phyloP scores from a whole-genome alignment of 2,329 filamentous ascomycete species.

The Calonectria pauciramosa region DNA sequence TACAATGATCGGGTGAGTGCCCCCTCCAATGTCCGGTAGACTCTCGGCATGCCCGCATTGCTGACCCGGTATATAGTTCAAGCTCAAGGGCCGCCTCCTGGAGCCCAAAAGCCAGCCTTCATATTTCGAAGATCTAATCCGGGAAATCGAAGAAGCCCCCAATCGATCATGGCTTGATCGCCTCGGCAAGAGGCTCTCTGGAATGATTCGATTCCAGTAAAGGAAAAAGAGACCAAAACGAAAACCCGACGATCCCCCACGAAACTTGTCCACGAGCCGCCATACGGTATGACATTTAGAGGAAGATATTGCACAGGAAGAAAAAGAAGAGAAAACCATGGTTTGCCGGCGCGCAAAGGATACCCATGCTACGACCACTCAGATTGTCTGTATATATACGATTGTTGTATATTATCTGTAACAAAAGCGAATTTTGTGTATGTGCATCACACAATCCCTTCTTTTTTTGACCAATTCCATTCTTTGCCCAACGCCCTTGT shows the following conservation, averaged over 20 bases:
- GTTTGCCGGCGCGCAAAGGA: slow-evolving; percentile 32
- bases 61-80: slow-evolving; percentile 48
- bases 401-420: slow-evolving; percentile 47
- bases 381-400: slow-evolving; percentile 32
- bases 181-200: slow-evolving; percentile 67
- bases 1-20: slow-evolving; percentile 68
- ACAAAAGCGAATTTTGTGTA: slow-evolving; percentile 37
- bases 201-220: slow-evolving; percentile 71
- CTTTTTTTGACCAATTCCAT: slow-evolving; percentile 6
- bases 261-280: not conserved
- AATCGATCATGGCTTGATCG: slow-evolving; percentile 67
- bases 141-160: slow-evolving; percentile 74
- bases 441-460: slow-evolving; percentile 13
- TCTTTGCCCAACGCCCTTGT: slow-evolving; percentile 32
- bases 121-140: slow-evolving; percentile 72
- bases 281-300: not conserved
- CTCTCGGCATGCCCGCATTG: not conserved
- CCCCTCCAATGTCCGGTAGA: not conserved
- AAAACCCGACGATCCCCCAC: not conserved
- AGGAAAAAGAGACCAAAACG: slow-evolving; percentile 18
- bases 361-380: slow-evolving; percentile 36
- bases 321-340: slow-evolving; percentile 17
- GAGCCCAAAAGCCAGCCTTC: slow-evolving; percentile 73
- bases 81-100: slow-evolving; percentile 64
- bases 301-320: not conserved